These are phyloP conservation scores for Gaeumannomyces sp. DNA, from an alignment of 2,329 filamentous ascomycete genomes.

Conservation along the genomic window DNA sequence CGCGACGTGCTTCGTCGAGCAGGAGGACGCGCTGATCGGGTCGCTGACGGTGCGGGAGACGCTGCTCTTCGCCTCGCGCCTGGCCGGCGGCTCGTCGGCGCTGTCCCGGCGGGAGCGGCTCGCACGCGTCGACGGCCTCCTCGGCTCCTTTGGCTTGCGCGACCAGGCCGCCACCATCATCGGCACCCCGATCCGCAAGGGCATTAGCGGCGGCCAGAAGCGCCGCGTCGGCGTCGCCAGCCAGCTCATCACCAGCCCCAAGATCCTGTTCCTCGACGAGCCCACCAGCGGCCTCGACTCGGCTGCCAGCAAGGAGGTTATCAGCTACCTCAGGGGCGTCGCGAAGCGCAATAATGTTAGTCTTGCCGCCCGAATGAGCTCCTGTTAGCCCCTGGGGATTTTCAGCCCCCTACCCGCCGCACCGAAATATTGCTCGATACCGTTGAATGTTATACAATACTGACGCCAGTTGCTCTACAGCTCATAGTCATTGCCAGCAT, in stretches of 20 bases:
- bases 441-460: background rate
- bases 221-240: constrained; percentile 72
- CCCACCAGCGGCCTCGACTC: constrained; percentile 81
- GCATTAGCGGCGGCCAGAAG: constrained; percentile 82
- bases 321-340: constrained; percentile 63
- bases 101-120: constrained; percentile 48
- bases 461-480: constrained; percentile 27
- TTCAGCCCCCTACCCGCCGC: no score
- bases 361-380: constrained; percentile 1
- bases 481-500: constrained; percentile 77
- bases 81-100: constrained; percentile 45
- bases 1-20: constrained; percentile 75
- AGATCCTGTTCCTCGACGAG: constrained; percentile 77
- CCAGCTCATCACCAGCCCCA: constrained; percentile 74
- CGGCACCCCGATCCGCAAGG: constrained; percentile 76
- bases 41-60: constrained; percentile 77
- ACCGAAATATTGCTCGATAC: background rate
- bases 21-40: constrained; percentile 79
- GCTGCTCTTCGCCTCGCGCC: constrained; percentile 67
- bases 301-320: constrained; percentile 67
- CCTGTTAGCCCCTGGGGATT: no score
- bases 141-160: constrained; percentile 67
- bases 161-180: constrained; percentile 65
- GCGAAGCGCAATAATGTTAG: constrained; percentile 59
- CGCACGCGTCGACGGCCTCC: constrained; percentile 57